A percentile compares a stretch with the other conserved stretches of the same genome.
Conservation (phyloP, 1,284 basidiomycete species). For the Marasmius oreades region DNA sequence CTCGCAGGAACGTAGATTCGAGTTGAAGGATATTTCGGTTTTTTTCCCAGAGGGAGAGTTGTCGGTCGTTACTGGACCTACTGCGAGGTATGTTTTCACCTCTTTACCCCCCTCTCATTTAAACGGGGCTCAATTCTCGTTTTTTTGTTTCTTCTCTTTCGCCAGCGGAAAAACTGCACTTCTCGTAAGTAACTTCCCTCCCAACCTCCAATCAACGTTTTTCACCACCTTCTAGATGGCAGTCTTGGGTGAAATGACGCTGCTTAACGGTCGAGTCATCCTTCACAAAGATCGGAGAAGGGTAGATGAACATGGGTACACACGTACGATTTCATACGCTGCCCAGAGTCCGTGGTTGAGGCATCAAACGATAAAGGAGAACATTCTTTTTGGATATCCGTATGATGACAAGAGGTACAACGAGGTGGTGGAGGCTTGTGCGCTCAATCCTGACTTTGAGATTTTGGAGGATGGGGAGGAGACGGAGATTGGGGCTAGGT, state of each 20-base stretch:
- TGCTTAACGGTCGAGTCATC: conserved; percentile 52
- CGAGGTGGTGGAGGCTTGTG: conserved; percentile 54
- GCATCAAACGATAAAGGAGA: conserved; percentile 49
- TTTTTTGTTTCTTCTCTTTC: background rate
- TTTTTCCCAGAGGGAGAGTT: conserved; percentile 69
- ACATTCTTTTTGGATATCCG: conserved; percentile 57
- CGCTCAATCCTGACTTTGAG: conserved; percentile 58
- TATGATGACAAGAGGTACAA: conserved; percentile 52
- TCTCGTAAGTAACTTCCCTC: too few relatives aligned
- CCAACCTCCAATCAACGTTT: too few relatives aligned
- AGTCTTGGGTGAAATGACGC: conserved; percentile 29
- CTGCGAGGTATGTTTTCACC: too few relatives aligned
- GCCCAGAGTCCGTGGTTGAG: conserved; percentile 84
- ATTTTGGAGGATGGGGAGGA: conserved; percentile 61
- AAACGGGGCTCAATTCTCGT: background rate
- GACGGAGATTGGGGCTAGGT: conserved; percentile 33
- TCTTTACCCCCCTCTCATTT: too few relatives aligned
- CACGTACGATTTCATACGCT: conserved; percentile 77
- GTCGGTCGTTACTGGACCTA: conserved; percentile 54
- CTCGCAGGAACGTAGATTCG: conserved; percentile 7
- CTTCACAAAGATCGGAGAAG: conserved; percentile 66
- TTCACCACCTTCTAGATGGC: background rate
- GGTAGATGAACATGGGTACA: conserved; percentile 60
- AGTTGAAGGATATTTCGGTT: conserved; percentile 62
- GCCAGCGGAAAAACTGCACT: background rate